Percentiles rank a stretch among this genome's conserved stretches.
These are phyloP conservation scores for Nicotiana tomentosiformis DNA, from an alignment of 257 asterid genomes.

Conservation along the genomic window DNA sequence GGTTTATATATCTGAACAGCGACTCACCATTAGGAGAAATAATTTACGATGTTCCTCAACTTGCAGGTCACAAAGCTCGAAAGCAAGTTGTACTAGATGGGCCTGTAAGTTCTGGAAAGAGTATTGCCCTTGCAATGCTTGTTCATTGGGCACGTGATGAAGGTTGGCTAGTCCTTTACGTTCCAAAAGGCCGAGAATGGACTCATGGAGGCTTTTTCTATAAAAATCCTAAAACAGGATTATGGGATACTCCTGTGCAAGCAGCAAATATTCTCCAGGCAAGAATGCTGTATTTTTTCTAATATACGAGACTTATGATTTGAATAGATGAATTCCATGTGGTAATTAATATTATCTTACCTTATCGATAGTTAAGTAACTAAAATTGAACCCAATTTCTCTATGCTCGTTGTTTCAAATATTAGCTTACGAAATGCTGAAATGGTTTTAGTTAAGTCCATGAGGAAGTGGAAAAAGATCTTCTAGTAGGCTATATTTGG, in stretches of 20 bases:
- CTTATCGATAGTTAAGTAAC: background rate
- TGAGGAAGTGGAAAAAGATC: background rate
- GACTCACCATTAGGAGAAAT: constrained; percentile 10
- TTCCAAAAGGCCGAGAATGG: constrained; percentile 85
- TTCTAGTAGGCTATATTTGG: background rate
- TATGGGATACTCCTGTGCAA: constrained; percentile 96
- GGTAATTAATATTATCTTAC: background rate
- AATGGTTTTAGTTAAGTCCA: background rate
- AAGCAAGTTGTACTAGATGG: constrained; percentile 84
- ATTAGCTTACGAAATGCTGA: background rate
- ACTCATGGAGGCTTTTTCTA: constrained; percentile 87
- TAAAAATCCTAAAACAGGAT: constrained; percentile 62
- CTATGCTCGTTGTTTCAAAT: background rate
- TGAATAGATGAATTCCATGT: background rate
- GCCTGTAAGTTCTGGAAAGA: constrained; percentile 84
- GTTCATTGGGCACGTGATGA: constrained; percentile 95
- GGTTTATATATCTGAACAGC: background rate
- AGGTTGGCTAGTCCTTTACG: constrained; percentile 97
- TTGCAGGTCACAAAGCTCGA: constrained; percentile 60
- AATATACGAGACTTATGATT: background rate
- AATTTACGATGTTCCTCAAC: constrained; percentile 14
- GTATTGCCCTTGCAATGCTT: constrained; percentile 91
- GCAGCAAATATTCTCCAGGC: constrained; percentile 70
- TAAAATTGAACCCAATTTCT: background rate
- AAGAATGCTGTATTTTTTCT: constrained; percentile 13